Evolutionary conservation across 345 rosid genomes (phyloP).

Genomic region (Linum lewisii): DNA sequence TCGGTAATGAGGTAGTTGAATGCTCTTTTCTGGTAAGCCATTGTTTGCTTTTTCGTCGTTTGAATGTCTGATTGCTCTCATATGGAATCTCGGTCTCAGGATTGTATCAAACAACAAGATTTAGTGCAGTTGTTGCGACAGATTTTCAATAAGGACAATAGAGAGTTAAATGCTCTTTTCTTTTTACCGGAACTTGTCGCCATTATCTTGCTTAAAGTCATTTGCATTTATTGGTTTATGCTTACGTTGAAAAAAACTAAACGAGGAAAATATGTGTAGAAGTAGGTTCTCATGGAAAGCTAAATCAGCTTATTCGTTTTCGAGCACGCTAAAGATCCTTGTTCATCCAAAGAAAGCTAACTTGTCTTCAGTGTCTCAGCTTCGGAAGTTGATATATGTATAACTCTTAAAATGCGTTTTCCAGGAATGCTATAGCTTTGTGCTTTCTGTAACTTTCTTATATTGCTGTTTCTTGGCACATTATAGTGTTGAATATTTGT

Average conservation of each 20-base stretch:
- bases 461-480: too few relatives aligned
- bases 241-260: background rate
- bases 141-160: background rate
- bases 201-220: background rate
- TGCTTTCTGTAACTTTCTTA: background rate
- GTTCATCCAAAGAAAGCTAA: too few relatives aligned
- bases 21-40: background rate
- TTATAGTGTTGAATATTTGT: too few relatives aligned
- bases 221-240: background rate
- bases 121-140: background rate
- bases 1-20: background rate
- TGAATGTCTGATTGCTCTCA: background rate
- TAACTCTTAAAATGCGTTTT: too few relatives aligned
- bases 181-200: background rate
- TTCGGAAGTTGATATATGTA: too few relatives aligned
- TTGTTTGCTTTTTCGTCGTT: background rate
- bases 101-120: background rate
- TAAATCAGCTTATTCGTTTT: background rate
- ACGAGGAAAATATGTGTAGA: background rate
- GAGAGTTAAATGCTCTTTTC: background rate
- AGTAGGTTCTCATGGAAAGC: background rate
- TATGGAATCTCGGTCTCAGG: background rate
- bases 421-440: background rate
- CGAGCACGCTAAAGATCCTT: background rate
- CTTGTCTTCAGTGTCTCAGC: too few relatives aligned